Base-by-base conservation (phyloP, 2,329 filamentous ascomycete genomes). In the Cercospora zeae-maydis region DNA sequence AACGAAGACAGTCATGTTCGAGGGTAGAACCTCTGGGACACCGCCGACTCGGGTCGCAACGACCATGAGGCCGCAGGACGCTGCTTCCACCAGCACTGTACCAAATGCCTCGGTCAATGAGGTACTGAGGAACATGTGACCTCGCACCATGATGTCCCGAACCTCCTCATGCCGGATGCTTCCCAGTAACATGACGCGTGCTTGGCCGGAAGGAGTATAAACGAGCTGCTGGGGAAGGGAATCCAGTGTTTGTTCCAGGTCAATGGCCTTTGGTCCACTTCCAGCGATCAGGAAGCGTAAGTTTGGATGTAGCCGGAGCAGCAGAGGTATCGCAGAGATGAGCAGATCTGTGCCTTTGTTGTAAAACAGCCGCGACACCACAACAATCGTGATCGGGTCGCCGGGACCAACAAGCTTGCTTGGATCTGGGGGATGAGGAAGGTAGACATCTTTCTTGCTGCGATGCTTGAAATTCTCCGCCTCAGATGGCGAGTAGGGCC, bases 331-430 rank as follows among this genome's bases (percentile, higher is more conserved):
- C 3, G 92, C 92, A 10, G 93, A 95, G 24, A 96, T 96, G n/a
- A 99, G 84, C 0, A 99, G 85, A 75, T 99, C 96, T 1, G 92
- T 98, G 63, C 95, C 95, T 76, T 99, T 99, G 78, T 99, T 99
- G 78, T 98, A 98, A 78, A 98, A 99, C 1, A 99, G 86, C 19
- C 95, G 91, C 8, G 93, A 97, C 66, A 99, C 96, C 19, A 99
- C 93, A 1, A 99, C 92, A 63, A 99, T 97, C 7, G 92, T 97
- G 71, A 99, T 93, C 10, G 87, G 89, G 71, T 97, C 93, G 67
- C 91, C 84, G 0, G 92, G 91, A 0, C 90, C 90, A 2, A 96
- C 83, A 6, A 86, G 86, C 59, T 88, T 87, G 3, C 87, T 86
- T 0, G 87, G 83, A 9, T 83, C 79, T 5, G 82, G 81, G 10